These are phyloP conservation scores for Melanomma pulvis-pyrius DNA, from an alignment of 495 filamentous ascomycete species.

Conservation along the genomic window DNA sequence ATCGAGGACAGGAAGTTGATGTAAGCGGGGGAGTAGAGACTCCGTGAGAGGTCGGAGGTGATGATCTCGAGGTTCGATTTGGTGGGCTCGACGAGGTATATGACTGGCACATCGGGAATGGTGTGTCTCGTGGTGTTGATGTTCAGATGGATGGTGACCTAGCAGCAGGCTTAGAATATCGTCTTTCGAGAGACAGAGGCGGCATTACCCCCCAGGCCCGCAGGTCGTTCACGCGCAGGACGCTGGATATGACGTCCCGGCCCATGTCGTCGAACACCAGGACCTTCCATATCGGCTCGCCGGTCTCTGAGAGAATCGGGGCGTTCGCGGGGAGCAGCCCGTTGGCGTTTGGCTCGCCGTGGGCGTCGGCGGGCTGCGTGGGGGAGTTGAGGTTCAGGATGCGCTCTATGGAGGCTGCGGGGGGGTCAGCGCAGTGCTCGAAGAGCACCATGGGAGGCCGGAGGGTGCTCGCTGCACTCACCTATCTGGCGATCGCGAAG, in stretches of 20 bases:
- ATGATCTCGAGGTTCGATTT: slow-evolving; percentile 77
- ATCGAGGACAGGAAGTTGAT: slow-evolving; percentile 97
- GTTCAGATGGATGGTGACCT: slow-evolving; percentile 92
- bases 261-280: slow-evolving; percentile 71
- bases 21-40: slow-evolving; percentile 90
- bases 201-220: slow-evolving; percentile 71
- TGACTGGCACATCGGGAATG: slow-evolving; percentile 94
- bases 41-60: slow-evolving; percentile 81
- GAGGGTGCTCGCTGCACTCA: slow-evolving; percentile 48
- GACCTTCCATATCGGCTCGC: slow-evolving; percentile 77
- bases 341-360: slow-evolving; percentile 58
- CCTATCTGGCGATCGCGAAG: slow-evolving; percentile 96
- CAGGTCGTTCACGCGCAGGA: slow-evolving; percentile 89
- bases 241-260: slow-evolving; percentile 86
- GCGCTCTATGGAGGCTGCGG: slow-evolving; percentile 85
- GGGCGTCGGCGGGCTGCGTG: slow-evolving; percentile 56
- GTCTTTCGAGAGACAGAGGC: neutral
- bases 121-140: slow-evolving; percentile 80
- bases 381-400: slow-evolving; percentile 86
- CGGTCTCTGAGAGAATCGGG: slow-evolving; percentile 83
- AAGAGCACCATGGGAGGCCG: neutral
- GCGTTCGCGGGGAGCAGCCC: slow-evolving; percentile 69
- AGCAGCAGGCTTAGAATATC: slow-evolving; percentile 3
- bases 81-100: slow-evolving; percentile 93
- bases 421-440: slow-evolving; percentile 15